These are phyloP conservation scores for Saccharomycopsis olivae DNA, from an alignment of 805 yeast species.

Conservation along the genomic window DNA sequence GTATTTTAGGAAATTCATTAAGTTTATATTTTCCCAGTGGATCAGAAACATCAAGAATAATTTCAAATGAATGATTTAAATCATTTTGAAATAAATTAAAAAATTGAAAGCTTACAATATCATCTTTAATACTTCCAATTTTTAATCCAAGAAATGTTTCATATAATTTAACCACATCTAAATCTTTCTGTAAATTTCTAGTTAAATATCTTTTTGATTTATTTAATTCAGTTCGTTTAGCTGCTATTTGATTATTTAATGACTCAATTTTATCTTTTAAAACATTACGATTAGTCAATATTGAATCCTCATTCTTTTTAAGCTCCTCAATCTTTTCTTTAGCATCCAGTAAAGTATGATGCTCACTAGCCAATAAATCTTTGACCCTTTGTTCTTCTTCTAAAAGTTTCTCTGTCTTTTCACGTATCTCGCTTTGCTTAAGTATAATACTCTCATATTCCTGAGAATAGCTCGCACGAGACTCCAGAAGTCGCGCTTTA, in stretches of 20 bases:
- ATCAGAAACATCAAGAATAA: conserved; percentile 15
- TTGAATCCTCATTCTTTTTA: background rate
- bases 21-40: conserved; percentile 9
- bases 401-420: conserved; percentile 1
- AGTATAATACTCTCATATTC: conserved; percentile 1
- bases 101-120: conserved; percentile 13
- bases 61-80: conserved; percentile 1
- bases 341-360: conserved; percentile 7
- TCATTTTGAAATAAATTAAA: conserved; percentile 12
- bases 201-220: conserved; percentile 7
- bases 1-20: conserved; percentile 1
- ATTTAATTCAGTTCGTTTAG: conserved; percentile 6
- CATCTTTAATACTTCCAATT: conserved; percentile 14
- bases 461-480: background rate
- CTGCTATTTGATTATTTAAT: conserved; percentile 7
- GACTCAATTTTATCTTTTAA: conserved; percentile 2
- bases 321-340: conserved; percentile 13
- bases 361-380: conserved; percentile 6
- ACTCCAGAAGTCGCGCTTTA: conserved; percentile 1
- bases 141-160: conserved; percentile 17
- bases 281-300: too few relatives aligned
- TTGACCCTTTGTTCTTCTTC: conserved; percentile 7
- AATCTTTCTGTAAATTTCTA: conserved; percentile 11
- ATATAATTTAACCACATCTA: conserved; percentile 11
- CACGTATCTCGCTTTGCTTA: conserved; percentile 1